Base-by-base conservation (phyloP, 2,329 filamentous ascomycete species). In the Alternaria longipes region DNA sequence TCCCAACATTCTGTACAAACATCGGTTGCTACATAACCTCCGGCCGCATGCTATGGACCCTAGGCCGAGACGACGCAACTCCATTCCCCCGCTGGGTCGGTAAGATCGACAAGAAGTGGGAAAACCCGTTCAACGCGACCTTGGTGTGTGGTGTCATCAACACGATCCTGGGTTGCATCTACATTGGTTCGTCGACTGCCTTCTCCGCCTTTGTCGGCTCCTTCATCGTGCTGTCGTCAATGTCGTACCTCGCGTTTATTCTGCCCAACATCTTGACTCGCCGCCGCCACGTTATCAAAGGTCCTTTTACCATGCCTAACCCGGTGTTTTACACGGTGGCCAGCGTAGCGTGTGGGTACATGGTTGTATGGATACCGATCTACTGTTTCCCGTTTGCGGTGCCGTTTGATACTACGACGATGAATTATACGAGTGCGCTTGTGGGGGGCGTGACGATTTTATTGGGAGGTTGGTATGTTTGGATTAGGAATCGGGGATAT, bases 201-300 rank as follows among this genome's bases (percentile, higher is more conserved):
- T 92, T 91, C 78, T 85, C 86, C 42, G 89, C 89, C 0, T 86
- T 91, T 26, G 85, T 91, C 8, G 87, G 87, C 9, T 84, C 81
- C 0, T 89, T 87, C 72, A 82, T 87, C 54, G 81, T 88, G 14
- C 79, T 89, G 0, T 80, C 80, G 3, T 84, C 84, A 0, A 70
- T 85, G 9, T 89, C 86, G 0, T 91, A 89, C 72, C 80, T 90
- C 3, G 86, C 86, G 0, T 87, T 88, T 7, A 88, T 92, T 55
- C 75, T 91, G 2, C 81, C 82, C 9, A 78, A 84, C 53, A 60
- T 83, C 34, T 63, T 83, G 2, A 76, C 76, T 1, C 64, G 76
- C 16, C 69, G 81, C 8, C 68, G 62, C n/a, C 65, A 81, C 57
- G 71, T 90, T 59, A 73, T 78, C 0, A 86, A 84, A 0, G 89